Evolutionary conservation across 345 rosid species (phyloP).

Genomic region (Gossypium thurberi): DNA sequence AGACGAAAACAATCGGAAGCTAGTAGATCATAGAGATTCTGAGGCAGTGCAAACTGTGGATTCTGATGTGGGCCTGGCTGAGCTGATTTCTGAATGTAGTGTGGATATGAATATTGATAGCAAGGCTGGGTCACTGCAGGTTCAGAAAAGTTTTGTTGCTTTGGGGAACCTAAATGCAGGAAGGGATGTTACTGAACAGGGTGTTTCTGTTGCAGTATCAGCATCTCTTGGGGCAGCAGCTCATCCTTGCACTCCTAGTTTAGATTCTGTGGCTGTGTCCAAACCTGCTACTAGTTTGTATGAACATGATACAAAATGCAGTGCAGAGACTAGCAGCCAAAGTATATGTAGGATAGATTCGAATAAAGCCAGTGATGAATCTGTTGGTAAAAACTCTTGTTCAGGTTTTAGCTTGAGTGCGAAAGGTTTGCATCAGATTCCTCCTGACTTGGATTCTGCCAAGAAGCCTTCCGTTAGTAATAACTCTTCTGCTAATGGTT

Average conservation of each 20-base stretch:
- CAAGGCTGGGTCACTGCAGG: slow-evolving; percentile 20
- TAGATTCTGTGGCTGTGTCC: slow-evolving; percentile 23
- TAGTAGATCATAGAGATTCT: slow-evolving; percentile 22
- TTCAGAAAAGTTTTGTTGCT: slow-evolving; percentile 30
- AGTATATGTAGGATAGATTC: slow-evolving; percentile 31
- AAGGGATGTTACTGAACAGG: slow-evolving; percentile 15
- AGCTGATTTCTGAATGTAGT: slow-evolving; percentile 18
- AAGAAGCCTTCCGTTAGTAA: slow-evolving; percentile 19
- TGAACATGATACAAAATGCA: slow-evolving; percentile 8
- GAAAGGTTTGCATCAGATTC: slow-evolving; percentile 29
- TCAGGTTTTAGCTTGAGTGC: slow-evolving; percentile 24
- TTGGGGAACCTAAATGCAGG: slow-evolving; percentile 20
- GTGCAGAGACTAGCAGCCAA: slow-evolving; percentile 17
- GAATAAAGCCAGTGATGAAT: slow-evolving; percentile 16
- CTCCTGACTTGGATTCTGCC: slow-evolving; percentile 26
- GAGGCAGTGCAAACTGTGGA: slow-evolving; percentile 24
- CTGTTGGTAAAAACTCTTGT: slow-evolving; percentile 26
- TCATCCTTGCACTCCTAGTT: slow-evolving; percentile 25
- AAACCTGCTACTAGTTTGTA: slow-evolving; percentile 19
- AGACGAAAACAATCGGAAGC: slow-evolving; percentile 28
- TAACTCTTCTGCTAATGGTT: slow-evolving; percentile 18
- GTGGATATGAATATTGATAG: slow-evolving; percentile 19
- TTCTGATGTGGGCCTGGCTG: slow-evolving; percentile 24
- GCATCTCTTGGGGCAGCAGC: slow-evolving; percentile 8
- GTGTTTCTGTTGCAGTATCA: slow-evolving; percentile 25